Conservation (phyloP, 2,329 filamentous ascomycete species). For the Geosmithia morbida region DNA sequence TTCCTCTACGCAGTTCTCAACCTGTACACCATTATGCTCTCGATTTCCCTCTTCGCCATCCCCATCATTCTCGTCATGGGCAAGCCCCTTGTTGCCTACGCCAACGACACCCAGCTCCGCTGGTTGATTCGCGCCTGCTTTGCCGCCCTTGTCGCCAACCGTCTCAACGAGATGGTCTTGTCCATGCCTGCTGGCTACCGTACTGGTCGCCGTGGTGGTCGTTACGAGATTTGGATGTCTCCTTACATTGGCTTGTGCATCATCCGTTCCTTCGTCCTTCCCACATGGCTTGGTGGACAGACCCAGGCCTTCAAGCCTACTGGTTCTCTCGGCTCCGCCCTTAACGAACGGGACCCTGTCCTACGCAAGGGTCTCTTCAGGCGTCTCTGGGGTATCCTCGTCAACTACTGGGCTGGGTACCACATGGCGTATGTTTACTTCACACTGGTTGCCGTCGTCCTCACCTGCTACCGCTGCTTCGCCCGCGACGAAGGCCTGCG, state of each 20-base stretch:
- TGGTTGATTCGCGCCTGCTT: conserved; percentile 44
- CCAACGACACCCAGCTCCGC: conserved; percentile 34
- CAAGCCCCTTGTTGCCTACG: conserved; percentile 41
- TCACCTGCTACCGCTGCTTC: conserved; percentile 36
- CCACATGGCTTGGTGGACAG: conserved; percentile 44
- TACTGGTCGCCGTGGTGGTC: conserved; percentile 39
- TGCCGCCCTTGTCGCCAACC: conserved; percentile 31
- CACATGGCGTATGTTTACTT: conserved; percentile 40
- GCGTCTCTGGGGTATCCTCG: conserved; percentile 36
- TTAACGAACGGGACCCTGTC: conserved; percentile 43
- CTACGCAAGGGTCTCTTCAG: conserved; percentile 35
- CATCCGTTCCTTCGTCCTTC: conserved; percentile 41
- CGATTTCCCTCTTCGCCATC: conserved; percentile 40
- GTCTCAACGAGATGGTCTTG: conserved; percentile 42
- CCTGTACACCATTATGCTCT: conserved; percentile 40
- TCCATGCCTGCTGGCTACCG: conserved; percentile 45
- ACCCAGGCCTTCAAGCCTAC: conserved; percentile 45
- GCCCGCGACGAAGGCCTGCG: conserved; percentile 18
- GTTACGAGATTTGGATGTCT: conserved; percentile 48
- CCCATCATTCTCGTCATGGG: conserved; percentile 43
- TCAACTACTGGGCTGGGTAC: conserved; percentile 40
- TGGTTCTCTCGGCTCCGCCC: conserved; percentile 37
- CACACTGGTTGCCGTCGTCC: conserved; percentile 31
- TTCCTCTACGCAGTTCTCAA: conserved; percentile 41
- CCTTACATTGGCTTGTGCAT: conserved; percentile 45